Evolutionary conservation across 2,329 filamentous ascomycete species (phyloP).

Genomic region (Colletotrichum lindemuthianum): DNA sequence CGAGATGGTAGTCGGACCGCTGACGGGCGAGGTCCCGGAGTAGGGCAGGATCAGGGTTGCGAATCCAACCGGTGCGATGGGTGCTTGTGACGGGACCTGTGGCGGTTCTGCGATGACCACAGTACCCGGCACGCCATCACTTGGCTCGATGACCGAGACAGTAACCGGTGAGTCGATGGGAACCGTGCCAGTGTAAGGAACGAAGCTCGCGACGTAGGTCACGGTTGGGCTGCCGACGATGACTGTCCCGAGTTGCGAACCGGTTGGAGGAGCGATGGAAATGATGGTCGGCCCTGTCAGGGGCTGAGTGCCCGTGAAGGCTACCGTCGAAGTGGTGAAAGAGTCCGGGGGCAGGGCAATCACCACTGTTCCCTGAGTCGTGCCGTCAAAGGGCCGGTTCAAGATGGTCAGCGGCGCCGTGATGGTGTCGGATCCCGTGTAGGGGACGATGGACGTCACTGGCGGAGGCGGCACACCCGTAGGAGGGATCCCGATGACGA

Average conservation of each 20-base stretch:
- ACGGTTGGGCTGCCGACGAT: conserved; percentile 22
- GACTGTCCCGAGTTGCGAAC: conserved; percentile 23
- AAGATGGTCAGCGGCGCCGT: conserved; percentile 24
- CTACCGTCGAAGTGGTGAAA: conserved; percentile 8
- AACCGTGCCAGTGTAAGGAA: neutral
- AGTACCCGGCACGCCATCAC: conserved; percentile 11
- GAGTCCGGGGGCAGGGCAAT: conserved; percentile 11
- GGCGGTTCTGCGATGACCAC: conserved; percentile 17
- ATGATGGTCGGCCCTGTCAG: conserved; percentile 3
- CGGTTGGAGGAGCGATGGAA: conserved; percentile 22
- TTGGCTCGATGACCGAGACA: conserved; percentile 20
- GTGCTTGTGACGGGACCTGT: neutral
- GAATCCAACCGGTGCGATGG: neutral
- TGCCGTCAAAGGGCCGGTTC: conserved; percentile 18
- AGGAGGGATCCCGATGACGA: conserved; percentile 22
- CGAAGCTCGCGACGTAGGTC: conserved; percentile 5
- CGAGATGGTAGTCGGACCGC: conserved; percentile 1
- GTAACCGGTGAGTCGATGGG: conserved; percentile 4
- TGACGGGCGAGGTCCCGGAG: conserved; percentile 1
- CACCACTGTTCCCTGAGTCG: neutral
- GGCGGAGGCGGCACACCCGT: conserved; percentile 21
- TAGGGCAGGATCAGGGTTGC: neutral
- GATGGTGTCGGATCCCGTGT: neutral
- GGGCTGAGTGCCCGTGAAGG: neutral
- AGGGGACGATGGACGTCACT: conserved; percentile 25